Conservation (phyloP, 768 basidiomycete species). For the Mycena latifolia region DNA sequence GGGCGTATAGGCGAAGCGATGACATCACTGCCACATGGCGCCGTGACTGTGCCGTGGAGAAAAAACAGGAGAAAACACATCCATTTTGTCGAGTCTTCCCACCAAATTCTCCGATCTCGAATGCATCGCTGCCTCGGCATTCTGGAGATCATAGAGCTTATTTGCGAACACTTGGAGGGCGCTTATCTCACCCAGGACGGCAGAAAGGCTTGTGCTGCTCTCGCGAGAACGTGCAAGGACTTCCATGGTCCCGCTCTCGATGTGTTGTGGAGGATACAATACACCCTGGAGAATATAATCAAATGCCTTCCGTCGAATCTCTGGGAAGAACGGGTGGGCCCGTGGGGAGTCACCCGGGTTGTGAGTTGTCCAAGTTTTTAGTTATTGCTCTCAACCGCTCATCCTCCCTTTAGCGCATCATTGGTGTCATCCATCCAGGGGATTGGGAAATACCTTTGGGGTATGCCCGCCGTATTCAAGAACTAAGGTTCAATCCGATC, state of each 20-base stretch:
- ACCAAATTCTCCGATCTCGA: no score
- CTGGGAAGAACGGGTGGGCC: background rate
- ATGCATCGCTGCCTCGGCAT: background rate
- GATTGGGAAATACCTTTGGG: background rate
- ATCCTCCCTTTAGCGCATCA: background rate
- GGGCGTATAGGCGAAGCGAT: no score
- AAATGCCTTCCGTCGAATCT: background rate
- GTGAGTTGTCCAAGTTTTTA: background rate
- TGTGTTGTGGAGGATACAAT: background rate
- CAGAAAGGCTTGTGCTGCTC: background rate
- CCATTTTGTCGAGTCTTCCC: no score
- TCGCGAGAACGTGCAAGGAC: background rate
- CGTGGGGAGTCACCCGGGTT: background rate
- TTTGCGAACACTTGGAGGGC: background rate
- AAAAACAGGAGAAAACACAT: no score
- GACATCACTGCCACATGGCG: no score
- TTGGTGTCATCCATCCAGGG: background rate
- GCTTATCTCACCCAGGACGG: background rate
- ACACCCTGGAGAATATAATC: background rate
- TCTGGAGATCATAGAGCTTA: background rate
- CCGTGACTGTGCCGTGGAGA: no score
- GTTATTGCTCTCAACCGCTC: background rate
- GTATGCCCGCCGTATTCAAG: background rate
- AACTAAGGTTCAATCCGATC: background rate
- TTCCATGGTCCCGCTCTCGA: conserved; percentile 6